These are phyloP conservation scores for Wallacemonas sp. DNA, from an alignment of 208 protist genomes.

Conservation along the genomic window DNA sequence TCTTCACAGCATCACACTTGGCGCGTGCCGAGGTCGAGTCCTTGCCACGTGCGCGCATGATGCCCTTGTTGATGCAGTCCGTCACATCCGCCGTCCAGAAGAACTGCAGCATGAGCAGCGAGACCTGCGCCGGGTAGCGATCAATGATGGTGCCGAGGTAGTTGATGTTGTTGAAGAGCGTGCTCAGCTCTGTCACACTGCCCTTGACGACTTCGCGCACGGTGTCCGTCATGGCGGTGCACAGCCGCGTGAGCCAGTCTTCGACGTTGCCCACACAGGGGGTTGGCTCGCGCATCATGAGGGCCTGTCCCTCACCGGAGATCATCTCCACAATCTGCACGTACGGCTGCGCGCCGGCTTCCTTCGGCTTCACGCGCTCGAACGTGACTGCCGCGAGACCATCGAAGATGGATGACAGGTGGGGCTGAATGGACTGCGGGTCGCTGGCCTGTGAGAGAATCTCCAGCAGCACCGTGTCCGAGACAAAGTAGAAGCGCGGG, in stretches of 20 bases:
- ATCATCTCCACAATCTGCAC: slow-evolving; percentile 92
- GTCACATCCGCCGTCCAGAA: slow-evolving; percentile 96
- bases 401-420: slow-evolving; percentile 95
- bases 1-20: slow-evolving; percentile 90
- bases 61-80: slow-evolving; percentile 88
- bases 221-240: slow-evolving; percentile 90
- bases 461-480: slow-evolving; percentile 96
- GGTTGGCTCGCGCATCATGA: slow-evolving; percentile 87
- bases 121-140: slow-evolving; percentile 95
- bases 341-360: slow-evolving; percentile 86
- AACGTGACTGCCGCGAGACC: slow-evolving; percentile 89
- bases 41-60: slow-evolving; percentile 78
- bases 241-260: slow-evolving; percentile 93
- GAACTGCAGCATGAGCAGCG: slow-evolving; percentile 95
- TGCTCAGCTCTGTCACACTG: slow-evolving; percentile 86
- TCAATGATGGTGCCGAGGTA: slow-evolving; percentile 93
- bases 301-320: slow-evolving; percentile 87
- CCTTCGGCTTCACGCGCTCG: slow-evolving; percentile 90
- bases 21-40: slow-evolving; percentile 67
- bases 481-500: slow-evolving; percentile 99
- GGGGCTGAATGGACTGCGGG: slow-evolving; percentile 93
- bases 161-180: slow-evolving; percentile 76
- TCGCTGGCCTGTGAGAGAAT: slow-evolving; percentile 96
- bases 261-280: slow-evolving; percentile 93
- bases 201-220: slow-evolving; percentile 90